Conservation (phyloP, 2,329 filamentous ascomycete genomes). For the Cercospora sp. region DNA sequence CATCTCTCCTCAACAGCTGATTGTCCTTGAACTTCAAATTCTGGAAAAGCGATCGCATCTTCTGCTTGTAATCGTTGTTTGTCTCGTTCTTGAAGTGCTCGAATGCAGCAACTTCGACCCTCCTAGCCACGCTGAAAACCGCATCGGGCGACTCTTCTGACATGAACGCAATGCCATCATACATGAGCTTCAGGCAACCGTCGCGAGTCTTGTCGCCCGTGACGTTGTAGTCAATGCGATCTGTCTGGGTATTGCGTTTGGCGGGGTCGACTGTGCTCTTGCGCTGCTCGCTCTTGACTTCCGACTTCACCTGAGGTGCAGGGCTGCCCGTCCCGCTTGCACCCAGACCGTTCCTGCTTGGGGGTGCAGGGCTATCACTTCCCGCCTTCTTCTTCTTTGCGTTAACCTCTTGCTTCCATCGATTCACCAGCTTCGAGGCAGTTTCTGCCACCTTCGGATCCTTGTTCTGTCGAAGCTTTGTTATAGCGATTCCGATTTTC, state of each 20-base stretch:
- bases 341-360: constrained; percentile 39
- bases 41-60: constrained; percentile 88
- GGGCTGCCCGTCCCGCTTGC: constrained; percentile 45
- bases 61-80: constrained; percentile 73
- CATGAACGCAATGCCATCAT: constrained; percentile 83
- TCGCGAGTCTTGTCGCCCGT: constrained; percentile 75
- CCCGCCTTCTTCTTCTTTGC: constrained; percentile 40
- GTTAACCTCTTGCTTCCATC: constrained; percentile 81
- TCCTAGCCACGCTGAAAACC: constrained; percentile 65
- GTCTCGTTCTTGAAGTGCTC: constrained; percentile 68
- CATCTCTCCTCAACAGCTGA: constrained; percentile 69
- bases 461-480: constrained; percentile 80
- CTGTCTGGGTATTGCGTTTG: constrained; percentile 79
- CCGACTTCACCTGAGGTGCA: constrained; percentile 48
- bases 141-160: constrained; percentile 61
- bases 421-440: constrained; percentile 79
- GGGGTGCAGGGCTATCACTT: constrained; percentile 50
- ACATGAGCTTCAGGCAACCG: constrained; percentile 85
- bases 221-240: constrained; percentile 74
- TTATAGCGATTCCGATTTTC: constrained; percentile 86
- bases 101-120: constrained; percentile 77
- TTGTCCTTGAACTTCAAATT: constrained; percentile 95
- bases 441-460: constrained; percentile 69
- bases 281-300: constrained; percentile 41
- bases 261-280: constrained; percentile 62